Base-by-base conservation (phyloP, 2,329 filamentous ascomycete species). In the Fusarium stilboides region DNA sequence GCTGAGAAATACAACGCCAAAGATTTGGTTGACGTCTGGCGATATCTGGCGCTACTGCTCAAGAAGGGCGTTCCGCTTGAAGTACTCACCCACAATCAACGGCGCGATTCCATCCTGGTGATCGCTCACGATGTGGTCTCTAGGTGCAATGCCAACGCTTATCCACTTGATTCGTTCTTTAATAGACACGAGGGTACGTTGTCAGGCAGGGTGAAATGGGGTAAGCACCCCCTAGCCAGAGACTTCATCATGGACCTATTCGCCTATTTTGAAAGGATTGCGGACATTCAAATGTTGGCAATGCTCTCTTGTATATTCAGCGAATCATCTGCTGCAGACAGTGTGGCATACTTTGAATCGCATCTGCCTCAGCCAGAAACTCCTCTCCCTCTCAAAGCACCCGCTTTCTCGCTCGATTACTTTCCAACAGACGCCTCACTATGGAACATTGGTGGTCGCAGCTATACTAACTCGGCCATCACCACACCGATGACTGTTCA, bases 1-100 rank as follows among this genome's bases (percentile, higher is more conserved):
- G 94, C 95, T 10, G 86, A 89, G 70, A 90, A 88, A 66, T 86
- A 91, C 70, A 92, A 91, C 6, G 87, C 89, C 67, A 78, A 84
- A 15, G 93, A 97, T 68, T 80, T 97, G 31, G 91, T 92, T 26
- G 89, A 94, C 71, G 88, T 97, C 8, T 99, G 96, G 96, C 88
- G 88, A 49, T 91, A 98, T 69, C 85, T 94, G 56, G 91, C 89
- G 19, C 83, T 98, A 60, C 84, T 98, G 8, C 82, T 98, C 45
- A 89, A 90, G 69, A 92, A 92, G 70, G 89, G 93, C 44, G 90
- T 94, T 28, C 92, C 92, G 2, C 82, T 95, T 5, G 86, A 91
- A 71, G 81, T 93, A 26, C 80, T 91, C 43, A 82, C 85, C 5
- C 84, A 86, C 57, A 80, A 84, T 31, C 82, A 85, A 65, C 82